Percentiles rank a stretch among this genome's conserved stretches.
Evolutionary conservation across 371 early-diverging fungal species (phyloP).

Genomic region (Mucor mucedo): DNA sequence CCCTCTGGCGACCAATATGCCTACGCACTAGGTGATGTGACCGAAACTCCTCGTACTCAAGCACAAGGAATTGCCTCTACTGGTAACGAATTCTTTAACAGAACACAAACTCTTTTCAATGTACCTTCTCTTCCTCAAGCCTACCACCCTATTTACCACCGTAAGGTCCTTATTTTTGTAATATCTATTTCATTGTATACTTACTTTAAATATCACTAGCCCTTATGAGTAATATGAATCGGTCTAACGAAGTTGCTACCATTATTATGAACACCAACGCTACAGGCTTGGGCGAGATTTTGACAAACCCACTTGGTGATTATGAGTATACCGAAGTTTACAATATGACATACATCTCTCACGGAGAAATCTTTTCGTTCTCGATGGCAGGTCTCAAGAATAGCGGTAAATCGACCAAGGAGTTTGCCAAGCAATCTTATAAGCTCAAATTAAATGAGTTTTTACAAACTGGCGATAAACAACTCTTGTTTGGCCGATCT

Average conservation of each 20-base stretch:
- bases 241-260: slow-evolving; percentile 48
- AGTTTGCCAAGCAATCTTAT: slow-evolving; percentile 59
- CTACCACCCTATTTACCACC: slow-evolving; percentile 43
- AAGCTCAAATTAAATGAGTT: slow-evolving; percentile 51
- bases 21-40: slow-evolving; percentile 29
- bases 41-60: slow-evolving; percentile 37
- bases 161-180: slow-evolving; percentile 28
- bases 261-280: slow-evolving; percentile 48
- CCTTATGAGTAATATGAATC: slow-evolving; percentile 40
- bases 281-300: slow-evolving; percentile 36
- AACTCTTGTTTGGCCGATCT: slow-evolving; percentile 48
- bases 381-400: slow-evolving; percentile 47
- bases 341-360: slow-evolving; percentile 53
- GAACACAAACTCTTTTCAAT: slow-evolving; percentile 40
- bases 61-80: slow-evolving; percentile 42
- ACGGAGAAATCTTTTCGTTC: slow-evolving; percentile 48
- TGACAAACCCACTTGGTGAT: slow-evolving; percentile 35
- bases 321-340: slow-evolving; percentile 32
- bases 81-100: slow-evolving; percentile 58
- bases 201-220: slow-evolving; percentile 15
- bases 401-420: slow-evolving; percentile 57
- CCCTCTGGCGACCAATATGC: slow-evolving; percentile 38
- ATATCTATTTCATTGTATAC: neutral
- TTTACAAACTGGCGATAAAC: slow-evolving; percentile 20
- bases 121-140: slow-evolving; percentile 60